A percentile compares a stretch with the other conserved stretches of the same genome.
Evolutionary conservation across 805 yeast genomes (phyloP).

Genomic region (Yamadazyma sp.): DNA sequence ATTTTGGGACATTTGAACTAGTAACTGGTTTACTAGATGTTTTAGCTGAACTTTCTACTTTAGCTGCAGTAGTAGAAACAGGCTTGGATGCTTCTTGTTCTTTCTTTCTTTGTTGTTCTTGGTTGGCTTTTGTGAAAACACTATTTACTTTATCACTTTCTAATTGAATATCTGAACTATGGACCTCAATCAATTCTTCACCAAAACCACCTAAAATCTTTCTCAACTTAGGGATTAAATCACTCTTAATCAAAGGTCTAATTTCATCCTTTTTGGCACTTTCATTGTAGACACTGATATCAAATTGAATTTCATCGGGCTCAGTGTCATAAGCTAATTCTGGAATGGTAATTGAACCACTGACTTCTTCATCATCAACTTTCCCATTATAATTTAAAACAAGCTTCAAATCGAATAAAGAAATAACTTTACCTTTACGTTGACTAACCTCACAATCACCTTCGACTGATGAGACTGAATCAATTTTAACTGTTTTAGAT

Average conservation of each 20-base stretch:
- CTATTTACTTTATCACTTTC: slow-evolving; percentile 43
- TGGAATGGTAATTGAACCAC: slow-evolving; percentile 80
- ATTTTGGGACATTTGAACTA: slow-evolving; percentile 46
- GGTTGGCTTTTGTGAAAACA: slow-evolving; percentile 47
- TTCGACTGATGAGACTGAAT: slow-evolving; percentile 58
- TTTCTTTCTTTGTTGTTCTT: slow-evolving; percentile 27
- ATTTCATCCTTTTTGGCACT: slow-evolving; percentile 46
- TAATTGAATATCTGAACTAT: slow-evolving; percentile 87
- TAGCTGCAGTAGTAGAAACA: slow-evolving; percentile 1
- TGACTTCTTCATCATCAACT: slow-evolving; percentile 36
- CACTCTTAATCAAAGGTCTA: slow-evolving; percentile 45
- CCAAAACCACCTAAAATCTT: slow-evolving; percentile 64
- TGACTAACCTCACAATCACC: slow-evolving; percentile 98
- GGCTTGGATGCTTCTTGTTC: background rate
- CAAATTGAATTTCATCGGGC: slow-evolving; percentile 81
- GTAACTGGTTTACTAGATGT: slow-evolving; percentile 13
- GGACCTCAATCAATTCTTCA: slow-evolving; percentile 64
- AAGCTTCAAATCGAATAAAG: slow-evolving; percentile 78
- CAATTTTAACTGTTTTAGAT: slow-evolving; percentile 33
- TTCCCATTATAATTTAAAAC: slow-evolving; percentile 46
- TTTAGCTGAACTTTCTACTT: slow-evolving; percentile 7
- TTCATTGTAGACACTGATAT: slow-evolving; percentile 62
- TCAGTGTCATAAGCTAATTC: slow-evolving; percentile 94
- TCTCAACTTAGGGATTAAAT: slow-evolving; percentile 71
- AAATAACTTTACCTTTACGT: slow-evolving; percentile 93